phyloP scores from a whole-genome alignment of 345 rosid species.

The Excoecaria cochinchinensis region DNA sequence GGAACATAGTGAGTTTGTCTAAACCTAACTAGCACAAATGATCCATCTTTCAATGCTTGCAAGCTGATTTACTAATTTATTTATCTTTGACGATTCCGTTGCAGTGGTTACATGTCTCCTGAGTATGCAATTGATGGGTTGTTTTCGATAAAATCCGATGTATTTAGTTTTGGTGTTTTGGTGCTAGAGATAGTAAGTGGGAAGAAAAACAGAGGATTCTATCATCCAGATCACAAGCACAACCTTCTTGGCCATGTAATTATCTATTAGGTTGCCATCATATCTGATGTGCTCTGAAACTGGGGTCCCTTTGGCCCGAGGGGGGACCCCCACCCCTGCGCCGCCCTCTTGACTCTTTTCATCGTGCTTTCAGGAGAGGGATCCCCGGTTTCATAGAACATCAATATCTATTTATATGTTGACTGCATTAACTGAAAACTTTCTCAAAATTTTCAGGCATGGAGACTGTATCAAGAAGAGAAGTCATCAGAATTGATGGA shows the following conservation, averaged over 20 bases:
- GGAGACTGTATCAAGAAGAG: slow-evolving; percentile 25
- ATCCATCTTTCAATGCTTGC: not conserved
- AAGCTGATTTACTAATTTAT: no score
- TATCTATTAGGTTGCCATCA: not conserved
- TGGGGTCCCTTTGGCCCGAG: no score
- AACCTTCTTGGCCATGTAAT: slow-evolving; percentile 39
- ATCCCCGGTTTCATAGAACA: no score
- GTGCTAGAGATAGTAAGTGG: slow-evolving; percentile 32
- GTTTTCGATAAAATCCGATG: slow-evolving; percentile 33
- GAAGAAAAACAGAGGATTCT: slow-evolving; percentile 28
- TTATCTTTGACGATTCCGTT: not conserved
- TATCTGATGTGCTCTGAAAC: not conserved
- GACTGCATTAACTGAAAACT: not conserved
- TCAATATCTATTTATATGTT: not conserved
- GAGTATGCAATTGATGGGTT: slow-evolving; percentile 37
- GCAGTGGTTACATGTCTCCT: slow-evolving; percentile 44
- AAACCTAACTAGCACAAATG: not conserved
- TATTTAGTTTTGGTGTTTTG: slow-evolving; percentile 34
- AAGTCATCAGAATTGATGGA: slow-evolving; percentile 18
- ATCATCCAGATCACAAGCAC: slow-evolving; percentile 23
- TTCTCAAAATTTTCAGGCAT: slow-evolving; percentile 18
- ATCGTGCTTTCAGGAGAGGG: no score
- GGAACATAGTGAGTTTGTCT: slow-evolving; percentile 47
- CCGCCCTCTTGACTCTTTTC: no score
- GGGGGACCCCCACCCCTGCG: no score